These are phyloP conservation scores for Pleurotus djamor DNA, from an alignment of 768 basidiomycete species.

Conservation along the genomic window DNA sequence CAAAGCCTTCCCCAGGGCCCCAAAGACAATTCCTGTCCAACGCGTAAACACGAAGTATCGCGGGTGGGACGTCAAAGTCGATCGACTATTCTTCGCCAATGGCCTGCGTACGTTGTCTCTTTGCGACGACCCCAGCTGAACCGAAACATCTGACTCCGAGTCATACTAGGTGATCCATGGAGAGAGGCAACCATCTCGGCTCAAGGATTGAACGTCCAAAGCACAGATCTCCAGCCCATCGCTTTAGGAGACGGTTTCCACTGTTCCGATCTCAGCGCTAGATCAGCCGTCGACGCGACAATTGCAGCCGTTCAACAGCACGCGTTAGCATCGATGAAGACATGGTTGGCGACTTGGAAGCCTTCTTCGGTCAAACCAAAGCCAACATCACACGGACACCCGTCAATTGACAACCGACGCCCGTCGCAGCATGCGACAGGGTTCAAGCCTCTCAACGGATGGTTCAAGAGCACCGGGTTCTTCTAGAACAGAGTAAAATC, in stretches of 20 bases:
- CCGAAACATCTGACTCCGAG: not conserved
- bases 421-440: constrained; percentile 1
- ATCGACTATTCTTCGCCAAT: constrained; percentile 68
- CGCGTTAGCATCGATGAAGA: constrained; percentile 49
- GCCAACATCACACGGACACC: constrained; percentile 11
- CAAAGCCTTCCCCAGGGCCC: constrained; percentile 56
- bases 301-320: constrained; percentile 52
- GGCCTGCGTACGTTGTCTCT: constrained; percentile 50
- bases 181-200: constrained; percentile 67
- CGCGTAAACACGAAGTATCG: constrained; percentile 44
- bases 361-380: constrained; percentile 10
- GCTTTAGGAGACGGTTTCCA: constrained; percentile 64
- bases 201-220: constrained; percentile 38
- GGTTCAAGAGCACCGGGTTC: constrained; percentile 24
- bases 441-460: constrained; percentile 31
- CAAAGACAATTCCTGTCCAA: constrained; percentile 43
- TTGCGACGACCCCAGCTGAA: not conserved
- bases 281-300: constrained; percentile 46
- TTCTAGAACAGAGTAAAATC: not conserved
- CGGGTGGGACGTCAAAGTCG: constrained; percentile 61
- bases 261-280: constrained; percentile 52
- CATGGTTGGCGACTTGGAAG: constrained; percentile 45
- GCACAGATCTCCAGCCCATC: constrained; percentile 55
- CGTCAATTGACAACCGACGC: constrained; percentile 8
- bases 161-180: constrained; percentile 65